Evolutionary conservation across 345 rosid species (phyloP).

Genomic region (Camelina sativa): DNA sequence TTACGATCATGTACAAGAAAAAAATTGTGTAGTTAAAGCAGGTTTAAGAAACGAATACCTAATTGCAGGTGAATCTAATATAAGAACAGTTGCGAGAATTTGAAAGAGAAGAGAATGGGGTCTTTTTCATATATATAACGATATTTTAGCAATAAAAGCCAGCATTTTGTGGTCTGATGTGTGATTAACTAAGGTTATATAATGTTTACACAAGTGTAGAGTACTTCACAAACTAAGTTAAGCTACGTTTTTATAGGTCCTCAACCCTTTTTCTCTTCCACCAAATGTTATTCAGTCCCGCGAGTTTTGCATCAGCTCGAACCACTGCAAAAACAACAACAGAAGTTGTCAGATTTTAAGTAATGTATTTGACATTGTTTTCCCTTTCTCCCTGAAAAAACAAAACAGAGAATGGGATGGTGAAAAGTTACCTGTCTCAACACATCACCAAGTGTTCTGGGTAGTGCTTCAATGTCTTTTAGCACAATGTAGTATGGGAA

Average conservation of each 20-base stretch:
- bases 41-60: neutral
- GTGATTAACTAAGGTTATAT: neutral
- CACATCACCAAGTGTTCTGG: constrained; percentile 81
- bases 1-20: too few species aligned
- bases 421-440: constrained; percentile 78
- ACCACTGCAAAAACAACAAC: constrained; percentile 65
- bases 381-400: neutral
- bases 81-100: neutral
- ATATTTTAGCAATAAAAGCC: constrained; percentile 3
- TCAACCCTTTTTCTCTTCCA: constrained; percentile 16
- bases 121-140: neutral
- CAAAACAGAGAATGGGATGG: neutral
- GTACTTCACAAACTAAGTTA: constrained; percentile 7
- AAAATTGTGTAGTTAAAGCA: too few species aligned
- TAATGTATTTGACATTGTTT: constrained; percentile 1
- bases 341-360: constrained; percentile 1
- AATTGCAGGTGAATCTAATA: neutral
- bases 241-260: neutral
- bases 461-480: constrained; percentile 82
- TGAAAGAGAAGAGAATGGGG: constrained; percentile 16
- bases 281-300: constrained; percentile 50
- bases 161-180: constrained; percentile 14
- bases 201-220: constrained; percentile 12
- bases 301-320: constrained; percentile 82
- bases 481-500: constrained; percentile 85